Evolutionary conservation across 805 yeast species (phyloP).

Genomic region (Candida taoyuanica): DNA sequence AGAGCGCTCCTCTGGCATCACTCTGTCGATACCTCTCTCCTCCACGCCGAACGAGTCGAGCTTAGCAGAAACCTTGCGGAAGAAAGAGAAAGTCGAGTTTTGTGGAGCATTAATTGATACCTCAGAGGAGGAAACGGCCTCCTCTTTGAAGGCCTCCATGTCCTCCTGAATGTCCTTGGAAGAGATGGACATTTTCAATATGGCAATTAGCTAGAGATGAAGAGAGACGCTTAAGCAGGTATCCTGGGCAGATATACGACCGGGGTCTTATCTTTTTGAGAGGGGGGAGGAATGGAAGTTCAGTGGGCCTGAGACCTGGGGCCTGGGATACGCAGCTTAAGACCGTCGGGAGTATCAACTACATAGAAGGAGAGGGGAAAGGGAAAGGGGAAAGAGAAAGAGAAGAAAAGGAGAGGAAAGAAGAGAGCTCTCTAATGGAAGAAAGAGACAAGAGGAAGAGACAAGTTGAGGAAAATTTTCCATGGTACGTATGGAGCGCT

Average conservation of each 20-base stretch:
- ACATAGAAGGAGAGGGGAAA: not conserved
- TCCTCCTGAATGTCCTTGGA: conserved; percentile 6
- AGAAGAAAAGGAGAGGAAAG: not conserved
- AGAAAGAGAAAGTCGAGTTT: conserved; percentile 10
- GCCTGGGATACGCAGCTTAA: not conserved
- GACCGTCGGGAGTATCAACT: not conserved
- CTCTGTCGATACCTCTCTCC: conserved; percentile 72
- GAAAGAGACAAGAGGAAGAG: not conserved
- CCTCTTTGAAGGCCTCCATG: conserved; percentile 11
- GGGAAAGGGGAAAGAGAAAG: not conserved
- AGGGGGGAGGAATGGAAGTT: not conserved
- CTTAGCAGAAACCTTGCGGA: conserved; percentile 33
- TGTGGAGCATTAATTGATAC: conserved; percentile 3
- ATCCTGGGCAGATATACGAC: not conserved
- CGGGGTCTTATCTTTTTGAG: too few relatives aligned
- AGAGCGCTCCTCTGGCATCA: conserved; percentile 62
- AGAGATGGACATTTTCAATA: not conserved
- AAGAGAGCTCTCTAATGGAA: not conserved
- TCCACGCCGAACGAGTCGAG: conserved; percentile 65
- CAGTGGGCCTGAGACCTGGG: not conserved
- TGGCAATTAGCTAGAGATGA: not conserved
- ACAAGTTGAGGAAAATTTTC: not conserved
- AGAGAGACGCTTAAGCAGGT: not conserved
- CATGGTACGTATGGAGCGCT: too few relatives aligned
- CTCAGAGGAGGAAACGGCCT: not conserved